Conservation (phyloP, 2,329 filamentous ascomycete genomes). For the Xylariomycetidae sp. region DNA sequence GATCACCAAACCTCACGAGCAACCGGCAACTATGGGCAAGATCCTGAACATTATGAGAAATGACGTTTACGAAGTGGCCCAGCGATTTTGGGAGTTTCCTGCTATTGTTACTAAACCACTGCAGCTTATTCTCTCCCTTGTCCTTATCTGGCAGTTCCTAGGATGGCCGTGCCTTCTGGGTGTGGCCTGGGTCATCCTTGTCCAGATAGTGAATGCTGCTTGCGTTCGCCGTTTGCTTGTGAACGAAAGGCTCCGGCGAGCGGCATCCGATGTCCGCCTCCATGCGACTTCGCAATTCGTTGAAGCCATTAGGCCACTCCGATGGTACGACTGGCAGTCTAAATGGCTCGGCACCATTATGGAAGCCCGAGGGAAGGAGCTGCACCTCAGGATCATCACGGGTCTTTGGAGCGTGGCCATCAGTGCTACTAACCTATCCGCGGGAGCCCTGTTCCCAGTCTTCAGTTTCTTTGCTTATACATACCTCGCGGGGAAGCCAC, state of each 20-base stretch:
- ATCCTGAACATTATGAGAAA: constrained; percentile 82
- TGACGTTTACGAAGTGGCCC: constrained; percentile 76
- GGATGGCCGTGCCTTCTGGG: constrained; percentile 75
- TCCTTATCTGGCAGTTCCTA: constrained; percentile 71
- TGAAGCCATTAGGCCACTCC: constrained; percentile 73
- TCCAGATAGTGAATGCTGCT: constrained; percentile 63
- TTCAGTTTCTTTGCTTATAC: constrained; percentile 80
- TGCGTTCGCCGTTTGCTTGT: constrained; percentile 61
- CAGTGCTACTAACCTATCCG: constrained; percentile 61
- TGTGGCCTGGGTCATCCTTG: constrained; percentile 60
- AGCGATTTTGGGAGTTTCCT: constrained; percentile 83
- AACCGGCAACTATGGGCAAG: constrained; percentile 77
- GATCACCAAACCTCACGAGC: constrained; percentile 29
- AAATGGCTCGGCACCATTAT: constrained; percentile 67
- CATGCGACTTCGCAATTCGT: constrained; percentile 82
- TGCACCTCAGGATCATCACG: constrained; percentile 58
- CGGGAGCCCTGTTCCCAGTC: constrained; percentile 71
- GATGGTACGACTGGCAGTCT: constrained; percentile 79
- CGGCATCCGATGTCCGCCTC: constrained; percentile 69
- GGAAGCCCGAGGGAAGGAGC: constrained; percentile 59
- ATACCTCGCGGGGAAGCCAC: constrained; percentile 56
- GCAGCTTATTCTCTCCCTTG: constrained; percentile 66
- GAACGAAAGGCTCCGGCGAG: constrained; percentile 65
- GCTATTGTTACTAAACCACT: constrained; percentile 70
- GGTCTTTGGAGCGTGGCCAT: constrained; percentile 59